Evolutionary conservation across 2,329 filamentous ascomycete genomes (phyloP), one percentile per base, ranked within the genome.

Genomic region (Acrocalymma vagum): DNA sequence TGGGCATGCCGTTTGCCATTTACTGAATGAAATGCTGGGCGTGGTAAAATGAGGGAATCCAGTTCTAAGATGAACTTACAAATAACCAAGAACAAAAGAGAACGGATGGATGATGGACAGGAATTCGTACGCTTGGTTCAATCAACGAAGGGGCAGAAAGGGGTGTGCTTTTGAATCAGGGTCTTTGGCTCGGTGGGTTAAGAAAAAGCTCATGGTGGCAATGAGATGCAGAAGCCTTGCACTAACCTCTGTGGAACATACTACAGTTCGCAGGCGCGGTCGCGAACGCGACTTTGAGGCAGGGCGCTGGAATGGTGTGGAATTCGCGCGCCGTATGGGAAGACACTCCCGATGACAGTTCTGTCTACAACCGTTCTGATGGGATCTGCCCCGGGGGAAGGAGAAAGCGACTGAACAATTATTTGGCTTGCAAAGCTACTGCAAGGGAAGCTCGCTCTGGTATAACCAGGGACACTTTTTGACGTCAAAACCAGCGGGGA

Each of bases 241-340:
- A 63, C 60, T 62, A 56, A 58, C 48, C 47, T 45, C 38, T 53
- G 63, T 68, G 59, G 40, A 58, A 66, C 62, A 63, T 61, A 40
- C 51, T 55, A 57, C 49, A 54, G 39, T 43, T 45, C 29, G 36
- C 43, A 45, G 46, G 48, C 58, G 62, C 60, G 56, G 51, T 60
- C 59, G 56, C 57, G 62, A 58, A 57, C 61, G 62, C 58, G 55
- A 60, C 42, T n/a, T n/a, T 53, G 52, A 57, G 55, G 58, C 55
- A 65, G 60, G 62, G 62, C 55, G 52, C 45, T 55, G 60, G 65
- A 68, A 69, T 69, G 64, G 52, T 51, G 54, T 55, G 48, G 35
- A 38, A 28, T 20, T 48, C 38, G 48, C 38, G 48, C 41, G 14
- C 27, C 9, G 23, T 34, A 43, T 28, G 31, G n/a, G n/a, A n/a